Conservation (phyloP, 345 rosid genomes). For the Draba incana region DNA sequence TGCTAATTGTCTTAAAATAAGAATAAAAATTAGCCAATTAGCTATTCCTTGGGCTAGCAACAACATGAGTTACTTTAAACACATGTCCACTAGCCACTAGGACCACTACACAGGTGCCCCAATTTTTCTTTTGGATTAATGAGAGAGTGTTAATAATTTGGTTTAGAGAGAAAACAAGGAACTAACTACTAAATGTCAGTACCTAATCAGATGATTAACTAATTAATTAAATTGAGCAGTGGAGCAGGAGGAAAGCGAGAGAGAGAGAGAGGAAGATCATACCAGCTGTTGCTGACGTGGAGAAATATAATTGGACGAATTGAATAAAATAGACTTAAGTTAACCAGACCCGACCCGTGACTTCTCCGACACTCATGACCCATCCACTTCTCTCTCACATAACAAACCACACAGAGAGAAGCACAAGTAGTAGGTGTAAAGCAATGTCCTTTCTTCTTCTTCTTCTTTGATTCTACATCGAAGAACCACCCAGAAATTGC, state of each 20-base stretch:
- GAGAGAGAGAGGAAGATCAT: conserved; percentile 8
- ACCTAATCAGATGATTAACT: conserved; percentile 34
- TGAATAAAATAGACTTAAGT: conserved; percentile 33
- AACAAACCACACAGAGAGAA: conserved; percentile 8
- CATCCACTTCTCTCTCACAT: conserved; percentile 36
- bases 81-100: too few relatives aligned
- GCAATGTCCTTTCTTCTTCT: conserved; percentile 44
- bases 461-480: conserved; percentile 30
- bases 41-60: too few relatives aligned
- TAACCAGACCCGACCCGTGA: conserved; percentile 44
- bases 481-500: background rate
- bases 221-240: conserved; percentile 7
- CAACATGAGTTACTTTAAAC: too few relatives aligned
- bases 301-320: conserved; percentile 17
- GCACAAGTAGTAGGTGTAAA: conserved; percentile 53
- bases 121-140: too few relatives aligned
- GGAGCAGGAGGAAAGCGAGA: conserved; percentile 22
- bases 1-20: too few relatives aligned
- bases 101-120: too few relatives aligned
- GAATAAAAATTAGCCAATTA: too few relatives aligned
- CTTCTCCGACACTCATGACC: conserved; percentile 43
- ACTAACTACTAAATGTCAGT: conserved; percentile 2
- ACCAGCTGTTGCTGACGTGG: conserved; percentile 47
- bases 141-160: too few relatives aligned
- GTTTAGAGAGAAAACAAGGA: conserved; percentile 18